phyloP scores from a whole-genome alignment of 2,329 filamentous ascomycete genomes.

The Penicillium sumatraense region DNA sequence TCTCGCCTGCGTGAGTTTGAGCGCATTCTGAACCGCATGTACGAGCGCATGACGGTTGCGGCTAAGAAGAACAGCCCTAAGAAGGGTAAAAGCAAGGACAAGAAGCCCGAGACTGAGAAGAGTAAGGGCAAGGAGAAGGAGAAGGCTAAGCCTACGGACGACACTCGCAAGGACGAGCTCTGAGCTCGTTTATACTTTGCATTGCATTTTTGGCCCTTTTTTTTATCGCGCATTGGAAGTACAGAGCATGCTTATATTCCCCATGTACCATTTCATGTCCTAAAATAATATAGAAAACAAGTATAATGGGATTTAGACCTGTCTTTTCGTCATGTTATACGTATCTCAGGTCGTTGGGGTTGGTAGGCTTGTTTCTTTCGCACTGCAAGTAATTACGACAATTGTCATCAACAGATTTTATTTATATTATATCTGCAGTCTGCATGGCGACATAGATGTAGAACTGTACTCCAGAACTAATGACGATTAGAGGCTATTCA shows the following conservation, averaged over 20 bases:
- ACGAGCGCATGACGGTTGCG: slow-evolving; percentile 52
- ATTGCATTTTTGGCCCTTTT: slow-evolving; percentile 17
- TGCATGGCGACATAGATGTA: no score
- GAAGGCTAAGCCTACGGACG: slow-evolving; percentile 34
- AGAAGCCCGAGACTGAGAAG: slow-evolving; percentile 11
- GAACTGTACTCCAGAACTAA: no score
- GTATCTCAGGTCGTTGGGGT: no score
- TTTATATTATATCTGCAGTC: no score
- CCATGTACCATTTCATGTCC: slow-evolving; percentile 21
- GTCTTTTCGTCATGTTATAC: neutral
- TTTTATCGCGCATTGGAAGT: slow-evolving; percentile 6
- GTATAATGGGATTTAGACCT: slow-evolving; percentile 19
- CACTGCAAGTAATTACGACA: no score
- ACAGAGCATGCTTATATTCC: slow-evolving; percentile 21
- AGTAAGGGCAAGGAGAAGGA: slow-evolving; percentile 31
- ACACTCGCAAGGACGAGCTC: slow-evolving; percentile 39
- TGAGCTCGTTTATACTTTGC: slow-evolving; percentile 19
- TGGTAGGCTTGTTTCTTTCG: no score
- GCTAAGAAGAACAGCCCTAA: slow-evolving; percentile 26
- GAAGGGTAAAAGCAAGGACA: slow-evolving; percentile 27
- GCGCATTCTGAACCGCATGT: slow-evolving; percentile 45
- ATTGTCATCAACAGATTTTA: no score
- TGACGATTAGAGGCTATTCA: no score
- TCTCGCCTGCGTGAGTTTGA: slow-evolving; percentile 72
- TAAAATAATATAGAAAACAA: slow-evolving; percentile 25